Evolutionary conservation across 2,329 filamentous ascomycete genomes (phyloP), one percentile per base, ranked within the genome.

Genomic region (Macroventuria anomochaeta): DNA sequence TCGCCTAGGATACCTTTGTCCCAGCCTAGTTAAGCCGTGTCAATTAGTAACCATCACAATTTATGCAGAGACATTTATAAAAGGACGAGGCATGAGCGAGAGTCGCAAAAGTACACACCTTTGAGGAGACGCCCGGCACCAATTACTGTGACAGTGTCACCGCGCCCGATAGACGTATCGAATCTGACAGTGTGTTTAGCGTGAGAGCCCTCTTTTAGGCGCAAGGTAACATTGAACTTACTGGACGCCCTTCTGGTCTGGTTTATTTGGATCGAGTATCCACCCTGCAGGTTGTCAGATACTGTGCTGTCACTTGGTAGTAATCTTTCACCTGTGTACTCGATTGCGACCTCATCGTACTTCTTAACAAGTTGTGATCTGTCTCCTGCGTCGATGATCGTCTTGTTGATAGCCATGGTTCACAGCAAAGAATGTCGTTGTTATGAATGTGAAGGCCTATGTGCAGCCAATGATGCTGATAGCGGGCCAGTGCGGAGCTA

Each of bases 71-170:
- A 21, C 12, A 34, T 36, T 1, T 23, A 11, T 26, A 21, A 11
- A n/a, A 25, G 5, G 8, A 20, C 10, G 21, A 10, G 7, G 25
- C 3, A 18, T 23, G 28, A n/a, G 10, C 17, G 25, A 6, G 21
- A n/a, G 25, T 5, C 8, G 21, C 11, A 33, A 46, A 18, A 43
- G 10, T 15, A 65, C 77, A 59, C 82, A 95, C 93, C 93, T 80
- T 84, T 85, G 79, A 99, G 97, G 70, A 97, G 89, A 70, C 85
- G 82, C 48, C 91, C 91, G 62, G 89, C 81, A 46, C 95, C 95
- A 75, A 99, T 97, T 53, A 77, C 72, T 59, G 86, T 89, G 57
- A 85, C 79, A 71, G 97, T 93, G 75, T 91, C 85, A 42, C 87
- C 88, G 49, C 90, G 86, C 57, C 86, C 87, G 61, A 88, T 82